Conservation (phyloP, 2,329 filamentous ascomycete genomes). For the Clonostachys sp. region DNA sequence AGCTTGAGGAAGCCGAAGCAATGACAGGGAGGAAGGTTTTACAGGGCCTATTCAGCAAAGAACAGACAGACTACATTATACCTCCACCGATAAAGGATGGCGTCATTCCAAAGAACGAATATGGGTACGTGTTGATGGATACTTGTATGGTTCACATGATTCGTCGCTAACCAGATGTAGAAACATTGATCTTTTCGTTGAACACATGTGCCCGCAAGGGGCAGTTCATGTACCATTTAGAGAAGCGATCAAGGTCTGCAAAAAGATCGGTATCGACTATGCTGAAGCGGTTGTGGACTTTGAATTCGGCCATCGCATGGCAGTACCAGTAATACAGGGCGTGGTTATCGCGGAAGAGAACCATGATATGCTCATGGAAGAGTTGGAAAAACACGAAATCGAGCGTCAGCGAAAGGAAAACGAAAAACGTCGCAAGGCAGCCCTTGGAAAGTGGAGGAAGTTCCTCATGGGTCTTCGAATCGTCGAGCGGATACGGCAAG, state of each 20-base stretch:
- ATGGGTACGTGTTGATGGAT: constrained; percentile 45
- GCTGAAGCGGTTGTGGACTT: constrained; percentile 95
- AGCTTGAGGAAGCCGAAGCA: constrained; percentile 81
- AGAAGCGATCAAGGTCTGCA: constrained; percentile 75
- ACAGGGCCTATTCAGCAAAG: constrained; percentile 77
- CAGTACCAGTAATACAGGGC: constrained; percentile 85
- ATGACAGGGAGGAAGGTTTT: constrained; percentile 77
- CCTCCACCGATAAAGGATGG: constrained; percentile 81
- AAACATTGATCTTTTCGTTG: constrained; percentile 93
- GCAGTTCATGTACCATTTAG: constrained; percentile 79
- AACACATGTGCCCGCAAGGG: constrained; percentile 84
- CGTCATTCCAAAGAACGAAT: constrained; percentile 87
- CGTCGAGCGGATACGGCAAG: constrained; percentile 67
- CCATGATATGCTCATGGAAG: constrained; percentile 67
- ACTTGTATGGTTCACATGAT: background rate
- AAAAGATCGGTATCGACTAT: constrained; percentile 78
- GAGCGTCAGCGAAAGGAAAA: constrained; percentile 76
- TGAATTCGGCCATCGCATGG: constrained; percentile 92
- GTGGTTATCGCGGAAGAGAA: constrained; percentile 85
- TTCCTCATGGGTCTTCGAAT: constrained; percentile 84
- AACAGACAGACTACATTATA: constrained; percentile 95
- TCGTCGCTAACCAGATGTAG: constrained; percentile 17
- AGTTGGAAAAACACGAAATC: constrained; percentile 72
- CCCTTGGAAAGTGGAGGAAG: constrained; percentile 77
- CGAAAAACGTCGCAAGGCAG: constrained; percentile 71